Evolutionary conservation across 2,329 filamentous ascomycete species (phyloP).

Genomic region (Capronia epimyces): DNA sequence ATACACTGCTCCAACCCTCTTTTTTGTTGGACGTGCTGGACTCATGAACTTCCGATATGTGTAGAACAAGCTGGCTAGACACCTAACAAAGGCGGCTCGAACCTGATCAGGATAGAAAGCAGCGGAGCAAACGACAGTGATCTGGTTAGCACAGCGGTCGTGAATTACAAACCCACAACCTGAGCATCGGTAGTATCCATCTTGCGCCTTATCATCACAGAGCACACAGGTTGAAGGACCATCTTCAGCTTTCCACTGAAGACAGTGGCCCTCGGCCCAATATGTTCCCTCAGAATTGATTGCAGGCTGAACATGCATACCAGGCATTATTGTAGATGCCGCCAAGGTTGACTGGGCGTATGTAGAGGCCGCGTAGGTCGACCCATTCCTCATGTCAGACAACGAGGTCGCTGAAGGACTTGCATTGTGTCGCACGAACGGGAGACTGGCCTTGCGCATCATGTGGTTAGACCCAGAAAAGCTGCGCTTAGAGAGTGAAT

Average conservation of each 20-base stretch:
- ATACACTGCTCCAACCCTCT: slow-evolving; percentile 47
- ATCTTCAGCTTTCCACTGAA: slow-evolving; percentile 42
- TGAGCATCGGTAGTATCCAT: slow-evolving; percentile 48
- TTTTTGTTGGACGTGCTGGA: slow-evolving; percentile 57
- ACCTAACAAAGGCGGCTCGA: slow-evolving; percentile 62
- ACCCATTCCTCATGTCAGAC: slow-evolving; percentile 40
- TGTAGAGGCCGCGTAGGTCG: slow-evolving; percentile 46
- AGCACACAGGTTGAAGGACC: slow-evolving; percentile 43
- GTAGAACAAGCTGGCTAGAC: slow-evolving; percentile 63
- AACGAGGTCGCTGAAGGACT: slow-evolving; percentile 43
- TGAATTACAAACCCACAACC: slow-evolving; percentile 51
- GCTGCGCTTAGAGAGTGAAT: slow-evolving; percentile 73
- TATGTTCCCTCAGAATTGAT: slow-evolving; percentile 40
- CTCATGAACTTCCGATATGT: slow-evolving; percentile 61
- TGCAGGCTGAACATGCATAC: slow-evolving; percentile 34
- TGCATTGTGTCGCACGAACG: slow-evolving; percentile 61
- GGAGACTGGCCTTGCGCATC: slow-evolving; percentile 57
- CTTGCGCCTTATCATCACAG: slow-evolving; percentile 55
- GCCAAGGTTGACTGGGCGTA: slow-evolving; percentile 49
- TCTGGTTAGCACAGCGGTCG: slow-evolving; percentile 53
- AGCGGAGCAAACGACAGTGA: slow-evolving; percentile 61
- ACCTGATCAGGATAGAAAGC: slow-evolving; percentile 63
- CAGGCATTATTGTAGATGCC: slow-evolving; percentile 48
- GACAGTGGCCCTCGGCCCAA: slow-evolving; percentile 47
- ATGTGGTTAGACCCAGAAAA: slow-evolving; percentile 59